These are phyloP conservation scores for Colletotrichum navitas DNA, from an alignment of 2,329 filamentous ascomycete genomes.

Conservation along the genomic window DNA sequence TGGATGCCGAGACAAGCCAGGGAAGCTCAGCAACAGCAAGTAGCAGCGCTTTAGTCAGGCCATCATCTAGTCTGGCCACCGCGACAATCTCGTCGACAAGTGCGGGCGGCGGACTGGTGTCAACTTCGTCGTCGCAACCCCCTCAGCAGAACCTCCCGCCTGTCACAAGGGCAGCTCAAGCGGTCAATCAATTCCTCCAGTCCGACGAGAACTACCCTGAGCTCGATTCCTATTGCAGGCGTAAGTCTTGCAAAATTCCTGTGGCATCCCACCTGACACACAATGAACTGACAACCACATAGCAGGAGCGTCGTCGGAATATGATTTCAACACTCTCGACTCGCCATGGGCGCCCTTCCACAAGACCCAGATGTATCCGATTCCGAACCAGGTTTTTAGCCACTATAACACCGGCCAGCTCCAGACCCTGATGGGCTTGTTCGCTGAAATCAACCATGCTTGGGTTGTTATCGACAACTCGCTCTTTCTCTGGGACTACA, in stretches of 20 bases:
- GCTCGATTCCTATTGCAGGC: slow-evolving; percentile 88
- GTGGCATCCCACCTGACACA: not conserved
- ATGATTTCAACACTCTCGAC: slow-evolving; percentile 79
- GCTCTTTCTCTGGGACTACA: slow-evolving; percentile 98
- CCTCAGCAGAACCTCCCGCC: slow-evolving; percentile 69
- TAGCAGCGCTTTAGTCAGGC: slow-evolving; percentile 29
- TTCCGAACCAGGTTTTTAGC: slow-evolving; percentile 92
- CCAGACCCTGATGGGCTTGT: slow-evolving; percentile 93
- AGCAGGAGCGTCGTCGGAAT: slow-evolving; percentile 94
- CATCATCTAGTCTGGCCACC: slow-evolving; percentile 39
- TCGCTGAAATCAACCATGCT: slow-evolving; percentile 93
- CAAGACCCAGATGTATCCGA: slow-evolving; percentile 85
- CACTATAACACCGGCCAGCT: slow-evolving; percentile 91
- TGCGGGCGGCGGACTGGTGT: slow-evolving; percentile 48
- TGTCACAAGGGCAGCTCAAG: slow-evolving; percentile 83
- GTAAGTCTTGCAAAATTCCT: slow-evolving; percentile 65
- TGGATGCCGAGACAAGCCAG: slow-evolving; percentile 43
- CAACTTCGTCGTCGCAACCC: slow-evolving; percentile 56
- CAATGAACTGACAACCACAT: slow-evolving; percentile 46
- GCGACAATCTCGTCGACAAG: slow-evolving; percentile 47
- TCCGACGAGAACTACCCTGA: slow-evolving; percentile 87
- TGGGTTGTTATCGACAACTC: slow-evolving; percentile 97
- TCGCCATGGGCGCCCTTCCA: slow-evolving; percentile 90
- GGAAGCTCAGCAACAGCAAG: slow-evolving; percentile 22
- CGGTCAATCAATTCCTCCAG: slow-evolving; percentile 83